Percentiles rank a stretch among this genome's conserved stretches.
phyloP scores from a whole-genome alignment of 2,329 filamentous ascomycete species.

The Amphichorda felina region DNA sequence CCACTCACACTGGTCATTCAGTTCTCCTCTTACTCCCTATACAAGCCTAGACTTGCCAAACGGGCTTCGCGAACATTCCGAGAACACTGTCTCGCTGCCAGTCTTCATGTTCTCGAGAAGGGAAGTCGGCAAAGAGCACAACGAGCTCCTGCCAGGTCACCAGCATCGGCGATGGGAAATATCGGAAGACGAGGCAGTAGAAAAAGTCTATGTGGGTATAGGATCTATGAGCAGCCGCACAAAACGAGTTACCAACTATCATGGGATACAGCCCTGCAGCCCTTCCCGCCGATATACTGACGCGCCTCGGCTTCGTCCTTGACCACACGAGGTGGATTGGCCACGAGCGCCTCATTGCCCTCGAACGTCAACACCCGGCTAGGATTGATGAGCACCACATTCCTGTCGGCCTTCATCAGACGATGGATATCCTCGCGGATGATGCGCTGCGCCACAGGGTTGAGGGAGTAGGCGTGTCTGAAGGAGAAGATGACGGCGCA shows the following conservation, averaged over 20 bases:
- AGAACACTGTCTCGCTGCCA: too few species aligned
- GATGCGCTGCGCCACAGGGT: constrained; percentile 14
- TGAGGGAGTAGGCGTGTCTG: constrained; percentile 18
- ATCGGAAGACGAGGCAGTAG: too few species aligned
- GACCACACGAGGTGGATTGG: constrained; percentile 9
- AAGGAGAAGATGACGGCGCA: constrained; percentile 20
- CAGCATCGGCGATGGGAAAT: too few species aligned
- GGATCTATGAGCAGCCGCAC: too few species aligned
- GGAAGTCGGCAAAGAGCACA: too few species aligned
- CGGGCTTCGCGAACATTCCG: too few species aligned
- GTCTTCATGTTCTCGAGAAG: too few species aligned
- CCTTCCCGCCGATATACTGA: constrained; percentile 15
- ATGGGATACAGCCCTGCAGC: constrained; percentile 13
- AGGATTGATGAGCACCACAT: constrained; percentile 18
- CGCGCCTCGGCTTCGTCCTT: constrained; percentile 13
- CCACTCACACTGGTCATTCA: too few species aligned
- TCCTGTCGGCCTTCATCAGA: constrained; percentile 11
- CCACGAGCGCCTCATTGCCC: constrained; percentile 1
- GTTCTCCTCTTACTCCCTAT: too few species aligned
- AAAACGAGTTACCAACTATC: constrained; percentile 7
- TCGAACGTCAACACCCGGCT: constrained; percentile 11
- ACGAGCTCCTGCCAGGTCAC: too few species aligned
- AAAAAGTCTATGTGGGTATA: too few species aligned
- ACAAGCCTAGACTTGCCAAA: too few species aligned
- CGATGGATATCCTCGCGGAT: constrained; percentile 15